These are phyloP conservation scores for Inosperma sp. DNA, from an alignment of 768 basidiomycete genomes.

Conservation along the genomic window DNA sequence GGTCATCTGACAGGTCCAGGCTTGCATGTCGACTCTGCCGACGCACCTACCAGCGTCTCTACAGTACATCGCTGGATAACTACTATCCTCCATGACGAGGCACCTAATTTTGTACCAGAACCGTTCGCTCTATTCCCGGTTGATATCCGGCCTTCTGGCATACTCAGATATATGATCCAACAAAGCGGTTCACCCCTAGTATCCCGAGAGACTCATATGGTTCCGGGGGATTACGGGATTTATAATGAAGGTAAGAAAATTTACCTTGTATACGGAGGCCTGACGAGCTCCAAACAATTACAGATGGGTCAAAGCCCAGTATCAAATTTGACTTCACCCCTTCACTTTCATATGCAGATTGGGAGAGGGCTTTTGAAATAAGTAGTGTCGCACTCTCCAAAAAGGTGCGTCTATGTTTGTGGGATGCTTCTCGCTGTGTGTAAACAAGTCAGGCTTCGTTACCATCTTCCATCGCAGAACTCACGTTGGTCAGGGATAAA, in stretches of 20 bases:
- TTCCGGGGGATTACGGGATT: constrained; percentile 1
- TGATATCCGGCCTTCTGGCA: not conserved
- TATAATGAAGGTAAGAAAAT: not conserved
- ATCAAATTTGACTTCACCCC: not conserved
- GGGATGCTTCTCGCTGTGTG: not conserved
- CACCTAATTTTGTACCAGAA: not conserved
- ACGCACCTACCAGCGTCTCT: not conserved
- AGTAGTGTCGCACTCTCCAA: not conserved
- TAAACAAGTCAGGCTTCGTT: not conserved
- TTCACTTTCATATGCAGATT: not conserved
- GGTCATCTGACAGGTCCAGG: not conserved
- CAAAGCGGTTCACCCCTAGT: not conserved
- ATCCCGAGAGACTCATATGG: not conserved
- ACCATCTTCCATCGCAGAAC: not conserved
- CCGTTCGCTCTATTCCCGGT: not conserved
- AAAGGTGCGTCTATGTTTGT: not conserved
- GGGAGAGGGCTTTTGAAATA: not conserved
- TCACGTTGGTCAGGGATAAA: not conserved
- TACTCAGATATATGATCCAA: not conserved
- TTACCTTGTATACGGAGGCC: too few species aligned
- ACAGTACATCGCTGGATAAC: not conserved
- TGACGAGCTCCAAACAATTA: not conserved
- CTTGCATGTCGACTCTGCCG: not conserved
- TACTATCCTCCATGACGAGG: not conserved
- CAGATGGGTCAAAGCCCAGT: not conserved